phyloP scores from a whole-genome alignment of 345 rosid genomes.

The Mangifera indica region DNA sequence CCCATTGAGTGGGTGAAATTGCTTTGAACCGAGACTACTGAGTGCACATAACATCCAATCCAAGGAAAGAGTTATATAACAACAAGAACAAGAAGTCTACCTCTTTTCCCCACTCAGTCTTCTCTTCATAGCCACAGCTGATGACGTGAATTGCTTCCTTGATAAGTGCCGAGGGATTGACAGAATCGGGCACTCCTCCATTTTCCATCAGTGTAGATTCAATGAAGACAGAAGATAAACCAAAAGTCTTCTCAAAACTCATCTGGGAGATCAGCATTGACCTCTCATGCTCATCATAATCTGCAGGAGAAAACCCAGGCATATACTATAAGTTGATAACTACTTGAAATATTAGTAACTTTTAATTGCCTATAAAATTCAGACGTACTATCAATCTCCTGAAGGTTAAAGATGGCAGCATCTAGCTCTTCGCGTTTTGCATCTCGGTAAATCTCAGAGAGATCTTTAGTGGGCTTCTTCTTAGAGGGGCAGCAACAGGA shows the following conservation, averaged over 20 bases:
- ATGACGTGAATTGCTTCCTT: constrained; percentile 98
- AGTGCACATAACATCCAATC: too few relatives aligned
- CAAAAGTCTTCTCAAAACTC: constrained; percentile 98
- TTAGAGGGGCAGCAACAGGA: constrained; percentile 64
- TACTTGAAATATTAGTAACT: not conserved
- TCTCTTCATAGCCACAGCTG: constrained; percentile 93
- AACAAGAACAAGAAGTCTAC: constrained; percentile 31
- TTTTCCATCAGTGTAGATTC: constrained; percentile 90
- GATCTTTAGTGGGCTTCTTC: constrained; percentile 59
- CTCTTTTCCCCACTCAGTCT: constrained; percentile 99
- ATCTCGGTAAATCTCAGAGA: constrained; percentile 68
- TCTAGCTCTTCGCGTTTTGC: constrained; percentile 86
- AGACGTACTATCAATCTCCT: constrained; percentile 75
- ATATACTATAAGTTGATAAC: constrained; percentile 2
- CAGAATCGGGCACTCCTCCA: constrained; percentile 94
- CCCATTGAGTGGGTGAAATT: too few relatives aligned
- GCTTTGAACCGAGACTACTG: not conserved
- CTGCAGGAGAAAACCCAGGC: constrained; percentile 35
- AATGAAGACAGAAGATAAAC: constrained; percentile 86
- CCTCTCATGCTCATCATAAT: constrained; percentile 87
- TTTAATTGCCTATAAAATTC: not conserved
- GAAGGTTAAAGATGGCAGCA: constrained; percentile 89
- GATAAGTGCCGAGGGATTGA: constrained; percentile 72
- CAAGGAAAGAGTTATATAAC: too few relatives aligned
- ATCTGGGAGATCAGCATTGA: constrained; percentile 89